These are phyloP conservation scores for slime mould (Dictyostelium discoideum) DNA, from an alignment of 78 protist species.

Conservation along the genomic window DNA sequence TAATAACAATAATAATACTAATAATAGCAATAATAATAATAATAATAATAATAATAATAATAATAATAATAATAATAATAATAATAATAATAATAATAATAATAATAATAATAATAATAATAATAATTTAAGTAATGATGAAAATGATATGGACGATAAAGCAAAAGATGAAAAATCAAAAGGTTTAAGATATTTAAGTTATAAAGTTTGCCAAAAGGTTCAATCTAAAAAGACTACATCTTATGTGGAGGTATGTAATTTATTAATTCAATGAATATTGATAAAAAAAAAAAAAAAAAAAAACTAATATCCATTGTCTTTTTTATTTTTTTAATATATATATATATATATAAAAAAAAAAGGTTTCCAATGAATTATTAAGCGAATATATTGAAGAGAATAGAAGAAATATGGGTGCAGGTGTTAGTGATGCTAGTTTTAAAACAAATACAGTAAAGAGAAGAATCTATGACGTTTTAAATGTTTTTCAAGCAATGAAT, in stretches of 20 bases:
- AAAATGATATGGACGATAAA: background rate
- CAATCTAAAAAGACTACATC: constrained; percentile 43
- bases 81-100: background rate
- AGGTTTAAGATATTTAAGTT: constrained; percentile 56
- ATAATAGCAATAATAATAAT: background rate
- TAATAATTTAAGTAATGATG: constrained; percentile 1
- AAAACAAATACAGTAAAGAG: constrained; percentile 92
- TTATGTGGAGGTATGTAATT: constrained; percentile 22
- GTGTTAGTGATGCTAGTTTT: background rate
- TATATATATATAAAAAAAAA: background rate
- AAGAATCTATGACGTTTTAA: constrained; percentile 95
- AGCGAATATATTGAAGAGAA: constrained; percentile 39
- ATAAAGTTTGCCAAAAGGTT: constrained; percentile 70
- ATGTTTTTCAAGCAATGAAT: constrained; percentile 94
- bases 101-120: background rate
- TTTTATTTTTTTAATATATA: background rate
- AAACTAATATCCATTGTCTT: background rate
- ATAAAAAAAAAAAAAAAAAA: no score
- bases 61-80: background rate
- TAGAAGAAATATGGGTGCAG: background rate
- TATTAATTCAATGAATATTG: no score
- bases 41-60: background rate
- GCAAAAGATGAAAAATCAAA: constrained; percentile 65
- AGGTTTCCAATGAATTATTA: constrained; percentile 52
- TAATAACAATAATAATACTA: background rate